Percentiles rank a stretch among this genome's conserved stretches.
These are phyloP conservation scores for Ogataea pilisensis DNA, from an alignment of 805 yeast species.

Conservation along the genomic window DNA sequence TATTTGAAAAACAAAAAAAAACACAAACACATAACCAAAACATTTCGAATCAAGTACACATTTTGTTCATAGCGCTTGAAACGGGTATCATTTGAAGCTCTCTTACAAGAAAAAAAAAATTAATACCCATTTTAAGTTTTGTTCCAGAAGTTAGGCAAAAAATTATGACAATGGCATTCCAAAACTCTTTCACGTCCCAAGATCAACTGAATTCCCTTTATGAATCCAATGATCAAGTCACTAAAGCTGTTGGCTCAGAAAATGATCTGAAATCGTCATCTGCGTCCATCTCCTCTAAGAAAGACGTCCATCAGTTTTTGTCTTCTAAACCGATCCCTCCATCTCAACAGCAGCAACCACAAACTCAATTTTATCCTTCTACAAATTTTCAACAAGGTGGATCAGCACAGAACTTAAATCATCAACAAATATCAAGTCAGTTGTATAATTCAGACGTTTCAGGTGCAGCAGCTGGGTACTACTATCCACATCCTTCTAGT, in stretches of 20 bases:
- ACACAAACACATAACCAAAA: too few relatives aligned
- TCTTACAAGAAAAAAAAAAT: too few relatives aligned
- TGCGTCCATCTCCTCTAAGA: neutral
- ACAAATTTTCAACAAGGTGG: neutral
- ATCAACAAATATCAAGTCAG: neutral
- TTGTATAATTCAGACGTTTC: neutral
- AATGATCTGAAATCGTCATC: slow-evolving; percentile 1
- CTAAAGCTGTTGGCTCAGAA: slow-evolving; percentile 1
- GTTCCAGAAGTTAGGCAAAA: too few relatives aligned
- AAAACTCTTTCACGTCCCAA: slow-evolving; percentile 8
- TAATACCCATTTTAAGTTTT: too few relatives aligned
- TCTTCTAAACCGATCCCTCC: neutral
- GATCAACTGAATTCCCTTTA: slow-evolving; percentile 5
- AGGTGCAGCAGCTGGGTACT: neutral
- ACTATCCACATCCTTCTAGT: neutral
- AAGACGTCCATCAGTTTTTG: neutral
- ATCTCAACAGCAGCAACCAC: slow-evolving; percentile 1
- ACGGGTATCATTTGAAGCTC: too few relatives aligned
- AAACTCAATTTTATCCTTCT: neutral
- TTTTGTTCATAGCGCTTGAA: too few relatives aligned
- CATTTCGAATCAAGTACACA: too few relatives aligned
- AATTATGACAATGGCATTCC: slow-evolving; percentile 15
- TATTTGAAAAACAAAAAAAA: too few relatives aligned
- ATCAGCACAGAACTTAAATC: neutral
- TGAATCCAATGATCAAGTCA: slow-evolving; percentile 1